phyloP scores from a whole-genome alignment of 2,329 filamentous ascomycete genomes.

The Aspergillus latus region DNA sequence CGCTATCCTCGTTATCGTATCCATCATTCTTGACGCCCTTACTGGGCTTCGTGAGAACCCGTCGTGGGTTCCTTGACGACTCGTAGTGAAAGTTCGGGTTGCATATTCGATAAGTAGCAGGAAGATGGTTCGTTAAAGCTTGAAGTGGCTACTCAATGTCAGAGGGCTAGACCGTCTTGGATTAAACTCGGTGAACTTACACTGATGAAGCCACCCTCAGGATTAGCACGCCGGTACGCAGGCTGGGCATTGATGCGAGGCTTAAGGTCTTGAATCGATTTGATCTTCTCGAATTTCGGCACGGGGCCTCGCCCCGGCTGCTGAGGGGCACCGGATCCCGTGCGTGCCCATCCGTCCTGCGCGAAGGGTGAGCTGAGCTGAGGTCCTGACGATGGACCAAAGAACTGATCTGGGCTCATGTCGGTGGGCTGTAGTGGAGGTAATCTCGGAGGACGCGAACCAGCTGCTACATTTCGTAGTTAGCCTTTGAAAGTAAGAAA shows the following conservation, averaged over 20 bases:
- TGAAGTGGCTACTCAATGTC: slow-evolving; percentile 70
- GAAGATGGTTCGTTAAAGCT: slow-evolving; percentile 89
- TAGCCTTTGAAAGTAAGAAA: background rate
- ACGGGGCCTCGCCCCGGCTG: slow-evolving; percentile 63
- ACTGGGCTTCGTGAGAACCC: slow-evolving; percentile 96
- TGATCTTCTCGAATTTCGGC: slow-evolving; percentile 82
- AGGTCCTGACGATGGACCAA: slow-evolving; percentile 68
- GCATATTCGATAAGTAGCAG: slow-evolving; percentile 95
- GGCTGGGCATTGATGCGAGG: slow-evolving; percentile 85
- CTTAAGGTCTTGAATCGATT: slow-evolving; percentile 69
- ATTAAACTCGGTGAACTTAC: slow-evolving; percentile 53
- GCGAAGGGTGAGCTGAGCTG: slow-evolving; percentile 68
- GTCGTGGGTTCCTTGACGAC: slow-evolving; percentile 90
- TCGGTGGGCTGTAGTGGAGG: slow-evolving; percentile 72
- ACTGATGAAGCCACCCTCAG: slow-evolving; percentile 96
- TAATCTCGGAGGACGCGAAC: slow-evolving; percentile 62
- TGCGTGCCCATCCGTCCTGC: slow-evolving; percentile 48
- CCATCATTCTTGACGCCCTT: slow-evolving; percentile 98
- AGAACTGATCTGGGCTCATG: slow-evolving; percentile 66
- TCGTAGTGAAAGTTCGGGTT: slow-evolving; percentile 99
- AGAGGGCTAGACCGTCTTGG: slow-evolving; percentile 11
- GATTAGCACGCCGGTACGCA: slow-evolving; percentile 86
- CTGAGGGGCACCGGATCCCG: slow-evolving; percentile 51
- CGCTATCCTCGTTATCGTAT: slow-evolving; percentile 98
- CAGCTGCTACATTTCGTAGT: slow-evolving; percentile 37